Conservation (phyloP, 352 stramenopile genomes). For the Blastocystis sp. region DNA sequence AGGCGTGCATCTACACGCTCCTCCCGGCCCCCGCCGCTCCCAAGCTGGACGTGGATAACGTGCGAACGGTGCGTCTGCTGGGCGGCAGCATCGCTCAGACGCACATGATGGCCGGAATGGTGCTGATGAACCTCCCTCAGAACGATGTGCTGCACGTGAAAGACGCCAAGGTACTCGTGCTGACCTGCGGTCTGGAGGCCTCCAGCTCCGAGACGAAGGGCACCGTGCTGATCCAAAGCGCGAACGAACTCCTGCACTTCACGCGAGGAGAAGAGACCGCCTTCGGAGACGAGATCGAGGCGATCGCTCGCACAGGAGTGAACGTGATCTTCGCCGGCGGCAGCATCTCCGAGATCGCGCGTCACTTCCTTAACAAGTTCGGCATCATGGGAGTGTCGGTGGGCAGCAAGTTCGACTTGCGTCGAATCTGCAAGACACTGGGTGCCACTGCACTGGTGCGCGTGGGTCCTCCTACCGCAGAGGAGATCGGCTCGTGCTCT, state of each 20-base stretch:
- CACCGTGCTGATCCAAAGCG: constrained; percentile 98
- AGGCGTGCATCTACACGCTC: constrained; percentile 88
- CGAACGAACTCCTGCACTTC: constrained; percentile 98
- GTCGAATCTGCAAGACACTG: constrained; percentile 88
- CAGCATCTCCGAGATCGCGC: constrained; percentile 93
- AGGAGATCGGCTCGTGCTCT: constrained; percentile 93
- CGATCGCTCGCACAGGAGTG: constrained; percentile 86
- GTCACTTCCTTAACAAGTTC: constrained; percentile 98
- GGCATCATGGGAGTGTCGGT: constrained; percentile 92
- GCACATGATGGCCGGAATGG: constrained; percentile 92
- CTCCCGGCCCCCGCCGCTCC: constrained; percentile 72
- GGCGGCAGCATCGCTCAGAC: constrained; percentile 87
- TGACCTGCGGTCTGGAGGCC: constrained; percentile 85
- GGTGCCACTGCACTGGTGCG: constrained; percentile 91
- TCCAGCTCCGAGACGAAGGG: constrained; percentile 93
- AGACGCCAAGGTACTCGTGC: constrained; percentile 80
- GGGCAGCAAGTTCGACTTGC: constrained; percentile 94
- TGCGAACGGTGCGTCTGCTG: constrained; percentile 93
- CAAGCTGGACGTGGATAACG: constrained; percentile 90
- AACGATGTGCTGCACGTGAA: constrained; percentile 80
- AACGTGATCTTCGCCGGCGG: constrained; percentile 90
- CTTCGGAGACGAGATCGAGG: constrained; percentile 92
- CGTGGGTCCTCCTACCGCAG: constrained; percentile 86
- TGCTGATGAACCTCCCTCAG: constrained; percentile 84
- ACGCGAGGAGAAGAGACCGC: constrained; percentile 96